Conservation (phyloP, 176 grass and related monocot genomes). For the Carex parvula region DNA sequence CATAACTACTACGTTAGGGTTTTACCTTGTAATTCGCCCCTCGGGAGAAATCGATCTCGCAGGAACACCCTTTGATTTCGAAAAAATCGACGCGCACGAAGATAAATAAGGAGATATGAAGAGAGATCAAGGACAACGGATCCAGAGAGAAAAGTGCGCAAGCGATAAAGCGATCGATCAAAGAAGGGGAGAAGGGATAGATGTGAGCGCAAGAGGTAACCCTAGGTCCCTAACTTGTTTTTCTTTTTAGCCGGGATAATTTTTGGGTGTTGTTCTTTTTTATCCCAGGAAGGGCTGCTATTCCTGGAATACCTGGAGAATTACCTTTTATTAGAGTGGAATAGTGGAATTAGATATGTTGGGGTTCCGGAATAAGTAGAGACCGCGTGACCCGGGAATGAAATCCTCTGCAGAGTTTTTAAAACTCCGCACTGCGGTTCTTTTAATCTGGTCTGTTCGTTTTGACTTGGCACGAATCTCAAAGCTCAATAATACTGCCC, state of each 20-base stretch:
- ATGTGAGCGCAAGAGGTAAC: constrained; percentile 24
- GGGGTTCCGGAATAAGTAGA: background rate
- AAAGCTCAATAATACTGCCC: no score
- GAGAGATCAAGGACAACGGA: constrained; percentile 11
- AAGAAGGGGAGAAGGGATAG: background rate
- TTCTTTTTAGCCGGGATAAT: background rate
- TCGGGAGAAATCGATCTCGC: constrained; percentile 10
- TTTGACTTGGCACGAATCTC: no score
- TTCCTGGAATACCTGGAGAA: constrained; percentile 11
- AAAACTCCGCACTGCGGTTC: no score
- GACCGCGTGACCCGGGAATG: no score
- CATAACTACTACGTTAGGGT: background rate
- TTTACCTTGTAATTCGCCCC: constrained; percentile 20
- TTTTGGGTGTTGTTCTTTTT: no score
- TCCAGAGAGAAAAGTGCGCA: background rate
- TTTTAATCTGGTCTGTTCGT: no score
- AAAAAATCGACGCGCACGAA: constrained; percentile 3
- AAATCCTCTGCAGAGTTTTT: no score
- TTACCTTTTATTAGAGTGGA: background rate
- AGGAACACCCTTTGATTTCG: background rate
- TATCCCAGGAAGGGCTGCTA: constrained; percentile 5
- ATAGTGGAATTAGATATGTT: background rate
- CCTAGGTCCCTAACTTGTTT: constrained; percentile 14
- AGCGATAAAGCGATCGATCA: background rate
- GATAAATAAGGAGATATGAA: background rate